A percentile compares a stretch with the other conserved stretches of the same genome.
Conservation (phyloP, 345 rosid species). For the Atalantia buxifolia region DNA sequence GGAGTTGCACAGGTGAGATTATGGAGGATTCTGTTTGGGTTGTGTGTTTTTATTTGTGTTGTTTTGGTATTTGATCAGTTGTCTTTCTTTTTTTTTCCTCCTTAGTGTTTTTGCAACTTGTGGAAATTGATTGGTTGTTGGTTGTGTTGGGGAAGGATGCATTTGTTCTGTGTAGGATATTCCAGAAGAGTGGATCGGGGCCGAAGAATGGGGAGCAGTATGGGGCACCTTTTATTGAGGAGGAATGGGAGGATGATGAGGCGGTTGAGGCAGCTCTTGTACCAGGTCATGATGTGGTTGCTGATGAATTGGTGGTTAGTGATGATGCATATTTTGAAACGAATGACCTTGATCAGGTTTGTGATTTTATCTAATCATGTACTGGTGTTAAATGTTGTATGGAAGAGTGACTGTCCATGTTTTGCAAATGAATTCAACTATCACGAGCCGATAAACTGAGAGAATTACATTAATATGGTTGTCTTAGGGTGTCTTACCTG, state of each 20-base stretch:
- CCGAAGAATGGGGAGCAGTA: conserved; percentile 97
- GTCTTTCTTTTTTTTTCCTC: neutral
- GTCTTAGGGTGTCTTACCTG: neutral
- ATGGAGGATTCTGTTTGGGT: neutral
- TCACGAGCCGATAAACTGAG: neutral
- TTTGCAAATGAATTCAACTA: neutral
- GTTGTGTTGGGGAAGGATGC: conserved; percentile 56
- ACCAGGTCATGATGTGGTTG: conserved; percentile 43
- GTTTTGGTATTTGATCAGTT: neutral
- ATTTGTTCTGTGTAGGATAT: conserved; percentile 84
- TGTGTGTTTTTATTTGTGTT: neutral
- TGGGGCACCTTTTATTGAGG: conserved; percentile 94
- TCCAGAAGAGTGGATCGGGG: conserved; percentile 94
- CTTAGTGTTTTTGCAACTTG: conserved; percentile 4
- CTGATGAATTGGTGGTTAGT: conserved; percentile 35
- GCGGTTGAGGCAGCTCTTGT: conserved; percentile 25
- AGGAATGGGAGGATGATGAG: conserved; percentile 90
- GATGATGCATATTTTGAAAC: conserved; percentile 49
- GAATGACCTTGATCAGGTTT: conserved; percentile 65
- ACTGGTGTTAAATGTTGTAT: neutral
- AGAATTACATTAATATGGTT: neutral
- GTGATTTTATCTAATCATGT: conserved; percentile 3
- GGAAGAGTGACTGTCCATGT: neutral
- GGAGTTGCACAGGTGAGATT: conserved; percentile 66
- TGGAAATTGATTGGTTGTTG: conserved; percentile 9